Evolutionary conservation across 345 rosid genomes (phyloP).

Genomic region (Garcia nutans): DNA sequence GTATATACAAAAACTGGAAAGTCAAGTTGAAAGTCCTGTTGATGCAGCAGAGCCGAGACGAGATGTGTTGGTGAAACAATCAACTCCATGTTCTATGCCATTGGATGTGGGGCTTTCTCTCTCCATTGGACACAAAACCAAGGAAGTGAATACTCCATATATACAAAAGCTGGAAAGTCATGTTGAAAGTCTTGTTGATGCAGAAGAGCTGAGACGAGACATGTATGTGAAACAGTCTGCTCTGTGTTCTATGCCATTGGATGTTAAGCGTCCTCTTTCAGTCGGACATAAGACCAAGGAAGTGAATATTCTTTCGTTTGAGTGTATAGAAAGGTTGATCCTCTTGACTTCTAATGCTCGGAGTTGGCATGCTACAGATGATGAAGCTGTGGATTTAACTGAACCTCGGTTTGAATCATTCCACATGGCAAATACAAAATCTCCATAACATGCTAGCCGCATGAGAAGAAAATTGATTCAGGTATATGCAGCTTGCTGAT

Average conservation of each 20-base stretch:
- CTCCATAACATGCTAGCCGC: constrained; percentile 35
- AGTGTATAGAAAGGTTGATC: constrained; percentile 41
- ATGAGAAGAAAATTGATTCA: not conserved
- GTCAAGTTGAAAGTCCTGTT: constrained; percentile 27
- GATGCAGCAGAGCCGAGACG: constrained; percentile 29
- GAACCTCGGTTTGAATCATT: constrained; percentile 93
- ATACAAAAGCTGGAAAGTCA: constrained; percentile 21
- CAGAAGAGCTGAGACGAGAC: constrained; percentile 26
- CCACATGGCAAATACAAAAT: constrained; percentile 44
- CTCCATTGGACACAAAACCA: not conserved
- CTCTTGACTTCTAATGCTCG: constrained; percentile 51
- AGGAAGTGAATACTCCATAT: constrained; percentile 5
- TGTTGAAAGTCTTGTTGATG: constrained; percentile 24
- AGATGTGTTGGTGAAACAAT: constrained; percentile 15
- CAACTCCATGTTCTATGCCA: constrained; percentile 24
- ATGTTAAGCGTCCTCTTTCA: constrained; percentile 11
- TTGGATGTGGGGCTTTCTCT: constrained; percentile 14
- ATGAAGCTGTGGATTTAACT: constrained; percentile 74
- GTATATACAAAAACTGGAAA: constrained; percentile 20
- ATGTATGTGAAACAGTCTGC: constrained; percentile 20
- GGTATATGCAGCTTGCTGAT: constrained; percentile 4
- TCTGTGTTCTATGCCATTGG: constrained; percentile 22
- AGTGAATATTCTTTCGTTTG: constrained; percentile 25
- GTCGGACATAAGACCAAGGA: constrained; percentile 9
- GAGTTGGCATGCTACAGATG: constrained; percentile 47